Evolutionary conservation across 345 rosid genomes (phyloP), one percentile per base, ranked within the genome.

Genomic region (Populus tremula): DNA sequence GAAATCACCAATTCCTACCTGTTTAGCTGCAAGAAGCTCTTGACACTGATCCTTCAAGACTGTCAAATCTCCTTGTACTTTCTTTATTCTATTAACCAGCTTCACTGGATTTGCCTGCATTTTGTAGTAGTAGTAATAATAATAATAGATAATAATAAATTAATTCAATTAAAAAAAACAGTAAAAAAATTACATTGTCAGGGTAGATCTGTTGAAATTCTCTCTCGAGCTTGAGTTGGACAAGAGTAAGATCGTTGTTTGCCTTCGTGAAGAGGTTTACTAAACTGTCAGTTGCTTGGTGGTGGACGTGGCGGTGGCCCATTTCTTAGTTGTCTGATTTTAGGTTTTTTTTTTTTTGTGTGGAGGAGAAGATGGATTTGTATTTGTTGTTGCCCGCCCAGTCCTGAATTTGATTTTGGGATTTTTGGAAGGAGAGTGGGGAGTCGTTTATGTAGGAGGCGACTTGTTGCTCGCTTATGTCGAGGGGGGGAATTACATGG

Each of bases 141-240:
- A 45, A 38, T 5, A 5, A 35, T 2, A 25, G 16, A 4, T 27
- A 5, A 5, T 67, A 10, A 8, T 18, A 31, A 5, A 11, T n/a
- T 0, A 45, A n/a, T 5, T 17, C 0, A 63, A 10, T 4, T 18
- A 6, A 61, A 38, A 38, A 35, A 27, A 20, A 27, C 74, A 35
- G 14, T 11, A n/a, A 13, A 23, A 36, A 23, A 8, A 12, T 77
- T 82, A 94, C 98, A 63, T 89, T 85, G 35, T 91, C 93, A 9
- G 98, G 97, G 82, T 95, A 93, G 9, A 82, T 77, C 82, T 85
- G 93, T 53, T 88, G 93, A 29, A 95, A 91, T 80, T 95, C 99
- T 67, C 82, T 86, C 82, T 93, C 97, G 70, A 95, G 94, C 84
- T 87, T 87, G 78, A 87, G 82, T 49, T 93, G 98, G 62, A 95